A percentile compares a stretch with the other conserved stretches of the same genome.
Evolutionary conservation across 176 grass and related monocot genomes (phyloP).

Genomic region (Zizania latifolia): DNA sequence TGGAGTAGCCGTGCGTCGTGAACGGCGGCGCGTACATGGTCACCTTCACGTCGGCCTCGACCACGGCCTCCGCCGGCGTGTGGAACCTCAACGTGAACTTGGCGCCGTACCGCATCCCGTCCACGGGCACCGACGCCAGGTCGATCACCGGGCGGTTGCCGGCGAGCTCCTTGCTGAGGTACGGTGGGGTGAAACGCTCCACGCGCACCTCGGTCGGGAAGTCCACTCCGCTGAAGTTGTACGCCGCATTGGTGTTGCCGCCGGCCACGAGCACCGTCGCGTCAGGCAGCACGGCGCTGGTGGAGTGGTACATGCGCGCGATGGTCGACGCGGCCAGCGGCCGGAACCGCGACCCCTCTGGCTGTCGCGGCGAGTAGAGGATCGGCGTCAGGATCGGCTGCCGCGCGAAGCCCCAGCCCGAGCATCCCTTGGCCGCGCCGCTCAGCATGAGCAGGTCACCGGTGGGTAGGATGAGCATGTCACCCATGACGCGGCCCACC

Average conservation of each 20-base stretch:
- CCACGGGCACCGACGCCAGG: neutral
- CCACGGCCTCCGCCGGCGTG: neutral
- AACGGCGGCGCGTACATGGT: constrained; percentile 82
- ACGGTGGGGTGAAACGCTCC: constrained; percentile 68
- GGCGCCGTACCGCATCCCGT: constrained; percentile 48
- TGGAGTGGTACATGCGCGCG: constrained; percentile 80
- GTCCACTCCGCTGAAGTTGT: constrained; percentile 62
- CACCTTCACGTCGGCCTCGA: constrained; percentile 39
- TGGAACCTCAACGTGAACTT: constrained; percentile 47
- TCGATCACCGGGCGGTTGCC: constrained; percentile 40
- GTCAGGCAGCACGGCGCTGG: constrained; percentile 80
- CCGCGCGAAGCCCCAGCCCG: constrained; percentile 63
- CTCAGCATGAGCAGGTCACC: constrained; percentile 69
- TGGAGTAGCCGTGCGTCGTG: constrained; percentile 78
- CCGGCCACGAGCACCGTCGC: constrained; percentile 73
- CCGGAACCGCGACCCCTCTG: constrained; percentile 38
- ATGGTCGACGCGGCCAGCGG: constrained; percentile 38
- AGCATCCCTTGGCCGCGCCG: constrained; percentile 61
- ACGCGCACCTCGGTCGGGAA: constrained; percentile 81
- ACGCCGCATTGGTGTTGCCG: constrained; percentile 70
- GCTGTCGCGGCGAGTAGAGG: constrained; percentile 44
- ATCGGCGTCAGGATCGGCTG: constrained; percentile 48
- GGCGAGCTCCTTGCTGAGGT: constrained; percentile 26
- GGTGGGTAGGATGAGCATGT: constrained; percentile 83
- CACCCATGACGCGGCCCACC: constrained; percentile 67